These are phyloP conservation scores for Eutypa lata DNA, from an alignment of 2,329 filamentous ascomycete species.

Conservation along the genomic window DNA sequence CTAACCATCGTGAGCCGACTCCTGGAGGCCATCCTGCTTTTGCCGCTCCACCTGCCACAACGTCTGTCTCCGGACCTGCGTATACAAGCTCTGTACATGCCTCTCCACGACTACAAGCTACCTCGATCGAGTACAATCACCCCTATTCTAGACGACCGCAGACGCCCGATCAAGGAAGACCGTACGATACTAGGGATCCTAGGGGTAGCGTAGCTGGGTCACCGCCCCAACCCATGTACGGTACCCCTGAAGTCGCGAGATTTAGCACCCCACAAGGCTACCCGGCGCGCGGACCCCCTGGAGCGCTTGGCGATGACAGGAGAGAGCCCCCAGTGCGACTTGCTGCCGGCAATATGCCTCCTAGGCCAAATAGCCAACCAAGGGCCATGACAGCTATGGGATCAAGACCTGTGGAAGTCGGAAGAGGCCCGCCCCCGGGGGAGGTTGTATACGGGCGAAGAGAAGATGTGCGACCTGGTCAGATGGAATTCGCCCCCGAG, in stretches of 20 bases:
- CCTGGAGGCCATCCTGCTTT: slow-evolving; percentile 39
- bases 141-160: slow-evolving; percentile 62
- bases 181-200: slow-evolving; percentile 44
- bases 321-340: slow-evolving; percentile 35
- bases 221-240: slow-evolving; percentile 45
- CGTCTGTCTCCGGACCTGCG: slow-evolving; percentile 40
- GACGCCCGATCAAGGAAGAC: slow-evolving; percentile 66
- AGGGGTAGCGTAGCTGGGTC: slow-evolving; percentile 45
- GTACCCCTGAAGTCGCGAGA: slow-evolving; percentile 55
- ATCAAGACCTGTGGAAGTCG: slow-evolving; percentile 45
- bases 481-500: slow-evolving; percentile 52
- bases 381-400: slow-evolving; percentile 45
- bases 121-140: slow-evolving; percentile 52
- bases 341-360: slow-evolving; percentile 35
- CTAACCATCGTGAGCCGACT: slow-evolving; percentile 39
- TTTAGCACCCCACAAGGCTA: slow-evolving; percentile 60
- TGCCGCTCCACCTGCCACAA: slow-evolving; percentile 36
- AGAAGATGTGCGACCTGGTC: slow-evolving; percentile 43
- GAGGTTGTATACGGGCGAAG: slow-evolving; percentile 45
- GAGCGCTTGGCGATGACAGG: slow-evolving; percentile 43
- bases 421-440: slow-evolving; percentile 32
- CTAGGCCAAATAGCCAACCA: slow-evolving; percentile 50
- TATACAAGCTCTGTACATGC: slow-evolving; percentile 50
- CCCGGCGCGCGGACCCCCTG: slow-evolving; percentile 46
- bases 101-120: slow-evolving; percentile 53